Percentiles rank a stretch among this genome's conserved stretches.
phyloP scores from a whole-genome alignment of 179 eudicot genomes.

The Actinidia polygama region DNA sequence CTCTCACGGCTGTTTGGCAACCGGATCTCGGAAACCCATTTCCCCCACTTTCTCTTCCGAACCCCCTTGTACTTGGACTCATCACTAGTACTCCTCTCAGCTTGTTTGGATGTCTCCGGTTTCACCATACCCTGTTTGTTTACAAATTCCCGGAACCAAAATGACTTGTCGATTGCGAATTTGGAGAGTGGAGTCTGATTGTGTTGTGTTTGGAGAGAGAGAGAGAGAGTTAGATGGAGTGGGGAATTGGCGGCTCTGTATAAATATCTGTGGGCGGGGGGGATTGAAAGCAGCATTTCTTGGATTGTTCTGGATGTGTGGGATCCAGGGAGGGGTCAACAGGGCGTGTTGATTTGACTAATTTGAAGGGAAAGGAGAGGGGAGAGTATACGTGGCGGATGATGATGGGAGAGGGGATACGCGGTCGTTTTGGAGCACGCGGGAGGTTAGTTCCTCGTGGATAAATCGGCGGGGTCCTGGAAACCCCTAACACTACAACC shows the following conservation, averaged over 20 bases:
- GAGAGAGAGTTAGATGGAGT: not conserved
- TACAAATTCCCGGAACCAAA: too few relatives aligned
- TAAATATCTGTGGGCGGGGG: not conserved
- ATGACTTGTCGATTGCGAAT: not conserved
- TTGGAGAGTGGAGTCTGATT: not conserved
- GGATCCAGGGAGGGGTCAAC: not conserved
- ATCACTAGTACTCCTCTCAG: not conserved
- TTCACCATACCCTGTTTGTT: slow-evolving; percentile 24
- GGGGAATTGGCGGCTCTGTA: slow-evolving; percentile 13
- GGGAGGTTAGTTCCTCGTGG: not conserved
- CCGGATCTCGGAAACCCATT: slow-evolving; percentile 78
- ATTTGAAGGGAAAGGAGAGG: not conserved
- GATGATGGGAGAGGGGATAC: not conserved
- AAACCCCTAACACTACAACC: too few relatives aligned
- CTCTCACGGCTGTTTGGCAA: slow-evolving; percentile 71
- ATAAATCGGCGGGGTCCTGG: not conserved
- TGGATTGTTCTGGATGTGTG: not conserved
- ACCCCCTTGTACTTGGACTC: slow-evolving; percentile 60
- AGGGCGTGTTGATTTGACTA: slow-evolving; percentile 3
- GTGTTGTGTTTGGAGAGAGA: not conserved
- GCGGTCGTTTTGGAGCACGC: not conserved
- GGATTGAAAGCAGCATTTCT: not conserved
- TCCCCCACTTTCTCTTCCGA: slow-evolving; percentile 78
- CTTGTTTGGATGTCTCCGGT: not conserved
- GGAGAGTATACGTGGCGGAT: slow-evolving; percentile 1